These are phyloP conservation scores for Penicillium griseofulvum DNA, from an alignment of 2,329 filamentous ascomycete species.

Conservation along the genomic window DNA sequence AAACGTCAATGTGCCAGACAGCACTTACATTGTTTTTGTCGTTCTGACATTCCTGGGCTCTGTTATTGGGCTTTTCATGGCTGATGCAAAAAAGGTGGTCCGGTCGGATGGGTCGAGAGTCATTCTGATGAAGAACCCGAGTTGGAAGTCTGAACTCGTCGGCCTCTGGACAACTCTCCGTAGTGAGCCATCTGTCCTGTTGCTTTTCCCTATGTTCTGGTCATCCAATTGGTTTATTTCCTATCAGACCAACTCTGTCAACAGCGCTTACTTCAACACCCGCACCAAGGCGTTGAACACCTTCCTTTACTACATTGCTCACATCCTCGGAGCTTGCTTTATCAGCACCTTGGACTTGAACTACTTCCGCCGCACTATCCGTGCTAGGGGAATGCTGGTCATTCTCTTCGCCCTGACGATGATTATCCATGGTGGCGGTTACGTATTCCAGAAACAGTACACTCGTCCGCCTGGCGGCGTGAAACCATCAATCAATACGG, in stretches of 20 bases:
- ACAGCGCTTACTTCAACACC: slow-evolving; percentile 65
- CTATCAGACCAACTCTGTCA: slow-evolving; percentile 72
- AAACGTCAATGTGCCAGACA: background rate
- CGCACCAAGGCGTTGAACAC: slow-evolving; percentile 70
- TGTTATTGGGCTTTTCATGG: background rate
- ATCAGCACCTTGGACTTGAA: slow-evolving; percentile 69
- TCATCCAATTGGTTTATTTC: slow-evolving; percentile 74
- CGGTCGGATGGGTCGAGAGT: background rate
- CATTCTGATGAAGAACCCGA: background rate
- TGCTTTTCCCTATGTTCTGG: slow-evolving; percentile 77
- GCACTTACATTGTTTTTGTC: background rate
- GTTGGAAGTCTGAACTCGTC: slow-evolving; percentile 53
- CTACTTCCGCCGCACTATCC: slow-evolving; percentile 57
- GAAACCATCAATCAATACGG: background rate
- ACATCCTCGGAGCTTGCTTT: slow-evolving; percentile 69
- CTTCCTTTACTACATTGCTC: slow-evolving; percentile 69
- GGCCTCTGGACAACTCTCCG: slow-evolving; percentile 70
- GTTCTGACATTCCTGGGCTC: background rate
- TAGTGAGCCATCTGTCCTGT: slow-evolving; percentile 66
- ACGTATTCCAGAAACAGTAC: slow-evolving; percentile 66
- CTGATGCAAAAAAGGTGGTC: background rate
- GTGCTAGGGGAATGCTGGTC: slow-evolving; percentile 61
- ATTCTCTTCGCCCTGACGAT: slow-evolving; percentile 69
- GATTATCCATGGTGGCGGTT: slow-evolving; percentile 76
- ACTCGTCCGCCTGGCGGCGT: slow-evolving; percentile 50